Evolutionary conservation across 2,329 filamentous ascomycete genomes (phyloP), one percentile per base, ranked within the genome.

Genomic region (Aspergillus terreus): DNA sequence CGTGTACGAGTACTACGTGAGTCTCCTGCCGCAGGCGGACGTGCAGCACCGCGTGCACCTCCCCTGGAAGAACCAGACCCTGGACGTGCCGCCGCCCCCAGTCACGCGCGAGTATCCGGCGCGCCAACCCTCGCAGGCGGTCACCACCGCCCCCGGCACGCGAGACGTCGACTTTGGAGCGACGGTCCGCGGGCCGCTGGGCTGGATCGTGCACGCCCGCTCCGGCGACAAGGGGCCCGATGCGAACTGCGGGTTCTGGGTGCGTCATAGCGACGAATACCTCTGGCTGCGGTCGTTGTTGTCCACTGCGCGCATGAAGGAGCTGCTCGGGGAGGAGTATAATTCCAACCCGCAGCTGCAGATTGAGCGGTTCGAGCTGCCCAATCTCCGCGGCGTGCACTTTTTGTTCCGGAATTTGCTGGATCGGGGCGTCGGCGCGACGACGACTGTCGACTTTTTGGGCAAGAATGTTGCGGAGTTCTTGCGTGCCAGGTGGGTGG

Each of bases 361-460:
- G 10, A 67, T 79, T 14, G 75, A 77, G 42, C 63, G 76, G 1
- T 75, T 76, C 36, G 76, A 79, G 63, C 65, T 79, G 19, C 70
- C 74, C 10, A 69, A 74, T 49, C 61, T 75, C 43, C 57, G 59
- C 17, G 70, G 55, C 1, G 71, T 73, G 50, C 67, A 72, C 58
- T 71, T 72, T 53, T 50, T 71, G 47, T 67, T 71, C 49, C 52
- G 66, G 4, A 69, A 71, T 55, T 46, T 69, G 47, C 47, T 72
- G 43, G 68, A 71, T 53, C 56, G 68, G 2, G 69, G 70, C 1
- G 68, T 69, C 1, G 63, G 59, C 2, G 58, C 60, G 17, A 71
- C 66, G 5, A 60, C 60, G 2, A 65, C 58, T 3, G 65, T 71
- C 45, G 68, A 71, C 46, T 70, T 70, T 43, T 50, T 73, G 58